phyloP scores from a whole-genome alignment of 306 rosid genomes.

The Castanea crenata region DNA sequence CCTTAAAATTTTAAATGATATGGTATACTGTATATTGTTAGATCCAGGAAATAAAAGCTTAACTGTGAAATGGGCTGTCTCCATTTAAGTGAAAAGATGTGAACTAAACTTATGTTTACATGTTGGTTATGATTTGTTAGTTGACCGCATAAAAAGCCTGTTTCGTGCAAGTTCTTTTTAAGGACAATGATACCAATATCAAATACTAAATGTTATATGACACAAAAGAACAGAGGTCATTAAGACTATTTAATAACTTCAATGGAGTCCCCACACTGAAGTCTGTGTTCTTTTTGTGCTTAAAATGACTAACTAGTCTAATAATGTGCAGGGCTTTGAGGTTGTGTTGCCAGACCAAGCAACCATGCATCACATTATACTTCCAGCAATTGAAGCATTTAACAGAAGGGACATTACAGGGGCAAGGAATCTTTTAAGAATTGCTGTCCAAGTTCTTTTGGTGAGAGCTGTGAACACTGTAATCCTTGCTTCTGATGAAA shows the following conservation, averaged over 20 bases:
- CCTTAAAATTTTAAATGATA: too few species aligned
- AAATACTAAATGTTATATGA: background rate
- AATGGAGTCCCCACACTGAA: too few species aligned
- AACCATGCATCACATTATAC: slow-evolving; percentile 12
- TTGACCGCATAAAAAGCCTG: too few species aligned
- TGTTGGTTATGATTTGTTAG: too few species aligned
- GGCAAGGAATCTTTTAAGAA: slow-evolving; percentile 49
- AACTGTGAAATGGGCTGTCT: too few species aligned
- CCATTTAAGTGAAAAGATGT: too few species aligned
- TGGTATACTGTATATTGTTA: too few species aligned
- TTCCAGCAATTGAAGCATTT: slow-evolving; percentile 47
- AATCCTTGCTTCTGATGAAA: slow-evolving; percentile 48
- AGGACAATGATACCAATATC: background rate
- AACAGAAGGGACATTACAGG: slow-evolving; percentile 44
- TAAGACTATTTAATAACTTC: background rate
- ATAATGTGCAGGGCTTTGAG: slow-evolving; percentile 19
- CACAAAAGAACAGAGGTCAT: background rate
- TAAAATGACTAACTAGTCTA: background rate
- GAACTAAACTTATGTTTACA: too few species aligned
- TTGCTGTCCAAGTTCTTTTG: slow-evolving; percentile 45
- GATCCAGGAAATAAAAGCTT: too few species aligned
- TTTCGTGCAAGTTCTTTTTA: background rate
- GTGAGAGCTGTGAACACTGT: slow-evolving; percentile 43
- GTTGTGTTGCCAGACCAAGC: slow-evolving; percentile 18
- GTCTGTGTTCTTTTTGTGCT: background rate